Evolutionary conservation across 768 basidiomycete genomes (phyloP), one percentile per base, ranked within the genome.

Genomic region (Tremella mesenterica): DNA sequence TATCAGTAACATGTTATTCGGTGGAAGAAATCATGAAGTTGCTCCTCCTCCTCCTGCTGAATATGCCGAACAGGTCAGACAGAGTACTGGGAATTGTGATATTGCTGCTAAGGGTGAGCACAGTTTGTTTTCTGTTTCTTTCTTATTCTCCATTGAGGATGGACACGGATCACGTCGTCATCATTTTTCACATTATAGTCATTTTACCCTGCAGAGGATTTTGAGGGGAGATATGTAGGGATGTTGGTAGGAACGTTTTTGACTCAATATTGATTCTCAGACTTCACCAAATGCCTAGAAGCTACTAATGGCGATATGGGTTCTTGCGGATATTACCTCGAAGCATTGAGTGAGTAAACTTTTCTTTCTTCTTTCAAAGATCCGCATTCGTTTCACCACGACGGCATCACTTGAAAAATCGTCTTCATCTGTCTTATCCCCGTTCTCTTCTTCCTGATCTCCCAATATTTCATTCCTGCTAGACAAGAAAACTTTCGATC

Each of bases 261-360:
- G 50, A 29, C 21, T 31, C 8, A 43, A 18, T 33, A 10, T 16
- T 52, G 43, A 52, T 30, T 6, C 44, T 13, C 49, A 71, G 72
- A 73, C 56, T 73, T 73, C 60, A 73, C 72, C 2, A 73, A 73
- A 50, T 73, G 72, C 52, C 59, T 73, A 47, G 72, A 71, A 44
- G 68, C 72, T 27, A 73, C 72, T 41, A 63, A 63, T 49, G 67
- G 64, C 30, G 72, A 73, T 53, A 65, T 71, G 56, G 51, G 53
- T 25, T 62, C 63, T 26, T 73, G 72, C 50, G 55, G 52, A n/a
- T 73, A 73, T 61, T 73, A 73, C 62, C 70, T 73, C 41, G 64
- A 70, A 49, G 68, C 68, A 10, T 55, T 70, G 16, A 70, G 67
- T 69, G 43, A 58, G 67, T 64, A 2, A 16, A 20, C 16, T 21